phyloP scores from a whole-genome alignment of 371 early-diverging fungal genomes.

The Mortierella sp. region DNA sequence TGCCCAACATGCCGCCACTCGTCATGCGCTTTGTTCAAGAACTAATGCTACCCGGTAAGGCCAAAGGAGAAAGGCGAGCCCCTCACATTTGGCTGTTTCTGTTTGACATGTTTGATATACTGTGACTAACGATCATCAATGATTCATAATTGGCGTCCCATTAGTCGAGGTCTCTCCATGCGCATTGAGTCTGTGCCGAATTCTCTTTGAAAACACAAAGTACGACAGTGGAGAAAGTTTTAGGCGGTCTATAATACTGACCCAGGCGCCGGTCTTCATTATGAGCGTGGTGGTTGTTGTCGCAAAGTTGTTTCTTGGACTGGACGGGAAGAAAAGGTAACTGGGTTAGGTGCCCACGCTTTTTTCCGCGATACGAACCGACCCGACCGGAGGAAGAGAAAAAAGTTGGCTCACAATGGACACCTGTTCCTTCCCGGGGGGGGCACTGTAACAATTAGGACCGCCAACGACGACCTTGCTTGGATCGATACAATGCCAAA shows the following conservation, averaged over 20 bases:
- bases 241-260: not conserved
- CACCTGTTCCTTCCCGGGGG: too few relatives aligned
- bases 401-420: too few relatives aligned
- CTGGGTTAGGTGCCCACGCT: not conserved
- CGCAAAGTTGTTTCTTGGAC: constrained; percentile 36
- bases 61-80: not conserved
- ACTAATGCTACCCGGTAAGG: constrained; percentile 47
- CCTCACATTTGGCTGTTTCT: too few relatives aligned
- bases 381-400: too few relatives aligned
- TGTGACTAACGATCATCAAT: too few relatives aligned
- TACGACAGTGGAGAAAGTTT: not conserved
- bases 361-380: not conserved
- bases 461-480: not conserved
- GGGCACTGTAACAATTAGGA: not conserved
- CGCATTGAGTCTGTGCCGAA: constrained; percentile 17
- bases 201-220: constrained; percentile 2
- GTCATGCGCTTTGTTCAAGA: constrained; percentile 37
- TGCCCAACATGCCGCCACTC: constrained; percentile 27
- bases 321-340: constrained; percentile 42
- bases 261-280: constrained; percentile 3
- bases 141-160: too few relatives aligned
- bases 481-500: constrained; percentile 30
- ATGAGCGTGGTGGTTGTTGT: constrained; percentile 36
- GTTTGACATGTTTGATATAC: too few relatives aligned
- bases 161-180: constrained; percentile 40